Conservation (phyloP, 768 basidiomycete genomes). For the Boletus vermiculosoides region DNA sequence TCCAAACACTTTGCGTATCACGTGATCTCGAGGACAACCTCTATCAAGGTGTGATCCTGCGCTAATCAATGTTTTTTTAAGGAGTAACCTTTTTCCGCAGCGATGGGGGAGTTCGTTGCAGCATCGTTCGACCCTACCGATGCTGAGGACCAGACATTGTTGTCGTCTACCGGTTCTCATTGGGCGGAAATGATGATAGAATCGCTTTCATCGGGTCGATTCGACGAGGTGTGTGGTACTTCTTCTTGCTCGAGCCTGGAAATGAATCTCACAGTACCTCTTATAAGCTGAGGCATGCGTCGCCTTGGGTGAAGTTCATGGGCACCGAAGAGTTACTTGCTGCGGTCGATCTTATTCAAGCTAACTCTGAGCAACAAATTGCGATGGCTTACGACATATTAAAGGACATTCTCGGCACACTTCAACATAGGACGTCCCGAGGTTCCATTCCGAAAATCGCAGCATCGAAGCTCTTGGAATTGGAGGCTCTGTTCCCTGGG, state of each 20-base stretch:
- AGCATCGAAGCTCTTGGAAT: conserved; percentile 38
- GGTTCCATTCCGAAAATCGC: conserved; percentile 19
- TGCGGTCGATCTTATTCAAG: conserved; percentile 42
- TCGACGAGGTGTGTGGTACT: conserved; percentile 12
- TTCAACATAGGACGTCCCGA: conserved; percentile 18
- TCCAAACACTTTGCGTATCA: conserved; percentile 38
- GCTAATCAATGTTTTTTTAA: not conserved
- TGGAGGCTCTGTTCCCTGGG: conserved; percentile 36
- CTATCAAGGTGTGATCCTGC: conserved; percentile 34
- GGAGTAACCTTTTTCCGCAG: conserved; percentile 31
- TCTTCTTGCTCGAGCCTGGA: not conserved
- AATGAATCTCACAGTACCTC: not conserved
- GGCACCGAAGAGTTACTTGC: conserved; percentile 39
- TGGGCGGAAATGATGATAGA: conserved; percentile 38
- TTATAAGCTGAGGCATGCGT: conserved; percentile 14
- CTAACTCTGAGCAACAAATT: conserved; percentile 2
- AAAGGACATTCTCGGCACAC: conserved; percentile 37
- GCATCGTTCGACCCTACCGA: conserved; percentile 38
- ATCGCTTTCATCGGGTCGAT: conserved; percentile 10
- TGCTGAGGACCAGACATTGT: conserved; percentile 38
- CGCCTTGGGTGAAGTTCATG: conserved; percentile 58
- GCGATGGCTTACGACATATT: conserved; percentile 26
- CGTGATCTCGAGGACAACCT: conserved; percentile 24
- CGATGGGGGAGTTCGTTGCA: conserved; percentile 40
- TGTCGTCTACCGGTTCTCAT: conserved; percentile 40